A percentile compares a stretch with the other conserved stretches of the same genome.
These are phyloP conservation scores for Gracilaria vermiculophylla DNA, from an alignment of 23 red algal species.

Conservation along the genomic window DNA sequence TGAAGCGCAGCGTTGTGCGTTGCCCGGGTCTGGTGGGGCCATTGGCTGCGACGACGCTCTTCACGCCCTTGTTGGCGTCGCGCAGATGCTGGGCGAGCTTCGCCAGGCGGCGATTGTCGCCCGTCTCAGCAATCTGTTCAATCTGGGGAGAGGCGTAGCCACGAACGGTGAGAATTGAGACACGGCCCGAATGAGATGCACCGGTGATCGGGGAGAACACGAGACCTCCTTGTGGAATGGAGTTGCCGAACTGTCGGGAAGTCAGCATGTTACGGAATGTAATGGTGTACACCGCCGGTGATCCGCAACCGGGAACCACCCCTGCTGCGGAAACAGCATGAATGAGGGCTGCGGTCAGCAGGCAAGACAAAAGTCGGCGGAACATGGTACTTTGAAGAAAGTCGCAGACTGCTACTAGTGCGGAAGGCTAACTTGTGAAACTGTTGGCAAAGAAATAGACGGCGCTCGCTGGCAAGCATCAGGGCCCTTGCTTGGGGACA, in stretches of 20 bases:
- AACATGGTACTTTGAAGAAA: not conserved
- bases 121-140: slow-evolving; percentile 40
- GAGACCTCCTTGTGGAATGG: slow-evolving; percentile 6
- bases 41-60: not conserved
- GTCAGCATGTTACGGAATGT: slow-evolving; percentile 34
- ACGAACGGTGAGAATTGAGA: slow-evolving; percentile 45
- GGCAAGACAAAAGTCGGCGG: too few species aligned
- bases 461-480: not conserved
- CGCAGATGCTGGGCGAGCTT: not conserved
- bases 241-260: not conserved
- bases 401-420: not conserved
- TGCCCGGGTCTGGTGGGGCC: slow-evolving; percentile 26
- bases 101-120: slow-evolving; percentile 4
- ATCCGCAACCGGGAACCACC: not conserved
- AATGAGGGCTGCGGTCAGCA: not conserved
- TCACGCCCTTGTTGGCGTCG: not conserved
- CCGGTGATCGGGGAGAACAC: slow-evolving; percentile 34
- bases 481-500: not conserved
- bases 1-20: not conserved
- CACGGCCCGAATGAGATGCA: slow-evolving; percentile 24
- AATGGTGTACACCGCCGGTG: not conserved
- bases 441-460: not conserved
- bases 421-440: not conserved
- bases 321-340: not conserved
- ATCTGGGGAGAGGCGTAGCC: slow-evolving; percentile 30